phyloP scores from a whole-genome alignment of 2,329 filamentous ascomycete genomes.

The Metarhizium rileyi region DNA sequence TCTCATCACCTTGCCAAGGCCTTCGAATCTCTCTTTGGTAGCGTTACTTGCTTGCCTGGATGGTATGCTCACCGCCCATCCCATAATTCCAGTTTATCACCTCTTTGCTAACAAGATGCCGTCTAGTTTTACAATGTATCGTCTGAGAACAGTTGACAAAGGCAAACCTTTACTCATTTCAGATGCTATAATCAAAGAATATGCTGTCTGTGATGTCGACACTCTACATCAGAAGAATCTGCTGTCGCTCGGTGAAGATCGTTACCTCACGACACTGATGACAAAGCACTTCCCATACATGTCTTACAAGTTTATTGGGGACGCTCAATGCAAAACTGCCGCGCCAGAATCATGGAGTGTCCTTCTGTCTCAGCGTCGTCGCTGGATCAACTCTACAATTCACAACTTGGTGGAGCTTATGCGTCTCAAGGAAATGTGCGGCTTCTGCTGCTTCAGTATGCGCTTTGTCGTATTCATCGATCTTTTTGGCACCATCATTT shows the following conservation, averaged over 20 bases:
- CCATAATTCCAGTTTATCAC: background rate
- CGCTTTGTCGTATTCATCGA: slow-evolving; percentile 93
- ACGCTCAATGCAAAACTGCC: slow-evolving; percentile 87
- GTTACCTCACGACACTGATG: slow-evolving; percentile 94
- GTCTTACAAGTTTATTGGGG: slow-evolving; percentile 92
- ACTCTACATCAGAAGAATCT: slow-evolving; percentile 97
- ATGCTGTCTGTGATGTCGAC: slow-evolving; percentile 80
- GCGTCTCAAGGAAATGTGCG: slow-evolving; percentile 85
- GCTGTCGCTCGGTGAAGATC: slow-evolving; percentile 88
- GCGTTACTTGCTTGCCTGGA: slow-evolving; percentile 96
- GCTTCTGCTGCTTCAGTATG: slow-evolving; percentile 99
- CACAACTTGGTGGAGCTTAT: slow-evolving; percentile 92
- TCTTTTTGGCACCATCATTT: slow-evolving; percentile 82
- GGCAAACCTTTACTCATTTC: slow-evolving; percentile 91
- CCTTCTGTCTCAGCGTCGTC: slow-evolving; percentile 89
- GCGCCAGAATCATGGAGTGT: slow-evolving; percentile 93
- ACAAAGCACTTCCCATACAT: slow-evolving; percentile 93
- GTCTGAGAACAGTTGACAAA: slow-evolving; percentile 84
- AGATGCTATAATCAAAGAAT: slow-evolving; percentile 78
- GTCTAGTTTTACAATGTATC: slow-evolving; percentile 94
- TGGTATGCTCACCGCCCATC: slow-evolving; percentile 63
- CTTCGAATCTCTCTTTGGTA: slow-evolving; percentile 95
- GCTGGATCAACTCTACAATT: slow-evolving; percentile 99
- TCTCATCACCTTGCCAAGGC: slow-evolving; percentile 95
- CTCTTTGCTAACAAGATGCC: background rate